Evolutionary conservation across 306 rosid genomes (phyloP).

Genomic region (Lathyrus sativus): DNA sequence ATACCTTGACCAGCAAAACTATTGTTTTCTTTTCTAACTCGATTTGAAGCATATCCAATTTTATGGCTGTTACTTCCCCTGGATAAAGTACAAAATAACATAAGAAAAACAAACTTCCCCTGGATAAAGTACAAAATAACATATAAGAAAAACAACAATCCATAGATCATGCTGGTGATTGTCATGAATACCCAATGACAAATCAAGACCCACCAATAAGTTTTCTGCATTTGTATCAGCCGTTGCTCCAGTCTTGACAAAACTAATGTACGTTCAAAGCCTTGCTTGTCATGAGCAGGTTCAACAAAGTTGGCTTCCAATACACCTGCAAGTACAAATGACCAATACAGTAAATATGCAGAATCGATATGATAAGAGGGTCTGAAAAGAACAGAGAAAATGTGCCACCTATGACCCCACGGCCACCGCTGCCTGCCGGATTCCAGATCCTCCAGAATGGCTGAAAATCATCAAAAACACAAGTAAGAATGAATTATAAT

Average conservation of each 20-base stretch:
- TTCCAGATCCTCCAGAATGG: conserved; percentile 99
- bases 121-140: conserved; percentile 36
- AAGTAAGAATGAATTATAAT: conserved; percentile 35
- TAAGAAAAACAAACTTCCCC: conserved; percentile 47
- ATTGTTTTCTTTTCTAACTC: conserved; percentile 37
- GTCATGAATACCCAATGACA: not conserved
- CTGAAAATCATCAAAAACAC: conserved; percentile 52
- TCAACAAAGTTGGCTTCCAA: conserved; percentile 98
- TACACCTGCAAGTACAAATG: conserved; percentile 62
- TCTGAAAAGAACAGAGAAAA: conserved; percentile 31
- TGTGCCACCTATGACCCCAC: conserved; percentile 87
- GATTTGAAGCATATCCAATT: conserved; percentile 78
- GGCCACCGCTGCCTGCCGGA: conserved; percentile 96
- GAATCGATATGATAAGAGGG: conserved; percentile 8
- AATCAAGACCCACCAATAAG: conserved; percentile 67
- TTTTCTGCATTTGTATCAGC: conserved; percentile 80
- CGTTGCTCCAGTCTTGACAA: conserved; percentile 79
- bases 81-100: conserved; percentile 28
- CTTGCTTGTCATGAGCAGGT: conserved; percentile 99
- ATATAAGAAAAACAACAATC: conserved; percentile 28
- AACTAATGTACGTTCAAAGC: conserved; percentile 95
- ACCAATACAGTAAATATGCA: conserved; percentile 31
- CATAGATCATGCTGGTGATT: conserved; percentile 8
- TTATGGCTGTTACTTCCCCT: conserved; percentile 67
- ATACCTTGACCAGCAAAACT: conserved; percentile 59